Evolutionary conservation across 352 stramenopile genomes (phyloP), one percentile per base, ranked within the genome.

Genomic region (Saprolegnia diclina): DNA sequence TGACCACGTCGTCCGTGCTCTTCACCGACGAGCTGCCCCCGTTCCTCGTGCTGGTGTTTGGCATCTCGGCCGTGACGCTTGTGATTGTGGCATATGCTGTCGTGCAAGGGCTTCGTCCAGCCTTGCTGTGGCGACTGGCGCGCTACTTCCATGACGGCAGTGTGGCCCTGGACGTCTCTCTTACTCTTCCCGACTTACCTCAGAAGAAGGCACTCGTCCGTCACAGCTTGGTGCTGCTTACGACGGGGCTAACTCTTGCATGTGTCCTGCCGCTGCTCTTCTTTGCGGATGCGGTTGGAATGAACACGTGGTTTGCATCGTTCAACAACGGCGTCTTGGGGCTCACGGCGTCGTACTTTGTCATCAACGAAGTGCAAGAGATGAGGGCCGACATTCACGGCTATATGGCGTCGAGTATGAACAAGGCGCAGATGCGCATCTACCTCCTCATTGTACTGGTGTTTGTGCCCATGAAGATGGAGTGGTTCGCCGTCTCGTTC

Each of bases 261-360:
- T 14, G n/a, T 18, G 50, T 35, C 1, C 16, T 56, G n/a, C 50
- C 50, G 5, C 5, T 61, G 18, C 29, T 61, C 6, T 44, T 22
- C 2, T n/a, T 11, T 21, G 29, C 29, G 1, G 32, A 11, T 22
- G 19, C 26, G 13, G 1, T 35, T 7, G 26, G 26, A 1, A 18
- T 56, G n/a, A 4, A 35, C 3, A 19, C n/a, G n/a, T 56, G 26
- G n/a, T 56, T 56, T 9, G n/a, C 50, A 3, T 32, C 3, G 1
- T 56, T 18, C 50, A 56, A 56, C n/a, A 56, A 56, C 24, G n/a
- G n/a, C 14, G 50, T 56, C 13, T 35, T 56, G n/a, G n/a, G n/a
- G 50, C 24, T 56, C n/a, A 56, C 50, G 16, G 50, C 26, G 4
- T 3, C 4, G 13, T 56, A 32, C 26, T 56, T 56, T 24, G 11